Base-by-base conservation (phyloP, 345 rosid genomes). In the Acer campestre region DNA sequence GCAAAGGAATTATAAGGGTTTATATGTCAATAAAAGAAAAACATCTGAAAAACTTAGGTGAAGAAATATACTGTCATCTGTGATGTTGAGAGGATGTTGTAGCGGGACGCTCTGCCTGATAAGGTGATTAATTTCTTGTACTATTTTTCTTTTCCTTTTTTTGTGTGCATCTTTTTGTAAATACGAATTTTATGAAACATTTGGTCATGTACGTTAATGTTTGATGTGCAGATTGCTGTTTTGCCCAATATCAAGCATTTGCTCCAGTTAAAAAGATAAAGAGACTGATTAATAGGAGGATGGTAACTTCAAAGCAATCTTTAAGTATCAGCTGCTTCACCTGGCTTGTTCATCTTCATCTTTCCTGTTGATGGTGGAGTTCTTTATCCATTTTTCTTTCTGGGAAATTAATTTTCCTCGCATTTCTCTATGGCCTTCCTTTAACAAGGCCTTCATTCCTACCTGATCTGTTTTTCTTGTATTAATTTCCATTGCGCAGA, bases 221-320 rank as follows among this genome's bases (percentile, higher is more conserved):
- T 75, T 69, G 31, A 14, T 53, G 48, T 83, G 88, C 88, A 81
- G 85, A 82, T 80, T 65, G 58, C 64, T 65, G 61, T 58, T 66
- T 6, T 64, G 73, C 58, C 72, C 61, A 12, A 56, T 53, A 61
- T 35, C 10, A 53, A 76, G 76, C 51, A 16, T 70, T 81, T 74
- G 18, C 73, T 73, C 76, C 73, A 46, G 51, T 66, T 48, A 62
- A 63, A 78, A 77, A 29, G 56, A 68, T 62, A 76, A 66, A 51
- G 71, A 66, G 67, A 74, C 78, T 67, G 31, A n/a, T 51, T 11
- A 20, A 53, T 51, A 58, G 67, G 83, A 75, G 6, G 77, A 49
- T 63, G 79, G 71, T 44, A 40, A 59, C 63, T 64, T 35, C 73
- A 14, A 46, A 70, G 63, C 25, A 61, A 67, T 51, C 63, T 66